Evolutionary conservation across 129 eudicot genomes (phyloP), one percentile per base, ranked within the genome.

Genomic region (sunflower (Helianthus annuus)): DNA sequence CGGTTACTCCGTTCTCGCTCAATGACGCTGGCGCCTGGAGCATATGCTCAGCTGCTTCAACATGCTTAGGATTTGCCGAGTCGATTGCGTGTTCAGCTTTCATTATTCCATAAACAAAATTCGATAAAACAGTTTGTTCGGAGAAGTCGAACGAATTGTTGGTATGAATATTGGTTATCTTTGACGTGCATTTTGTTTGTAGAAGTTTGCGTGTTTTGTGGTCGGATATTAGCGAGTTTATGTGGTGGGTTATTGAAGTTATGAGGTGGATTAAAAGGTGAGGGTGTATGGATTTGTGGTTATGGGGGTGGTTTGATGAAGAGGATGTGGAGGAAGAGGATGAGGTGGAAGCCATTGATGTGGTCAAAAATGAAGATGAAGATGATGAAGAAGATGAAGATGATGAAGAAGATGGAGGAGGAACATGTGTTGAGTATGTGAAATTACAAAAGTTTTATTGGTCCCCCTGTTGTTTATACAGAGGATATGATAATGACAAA

Each of bases 21-120:
- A 91, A 79, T 34, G 85, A 82, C 45, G 97, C 97, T 11, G 97
- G 97, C 0, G 84, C 83, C 63, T 91, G 97, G 2, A 91, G 89
- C 95, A 87, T 81, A 36, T 73, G 81, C 69, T 87, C 95, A 0
- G 89, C 66, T 10, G 66, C 64, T 12, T 48, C 55, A 34, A 83
- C 83, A 3, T 72, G 74, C 0, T 66, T 5, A 32, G 39, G 51
- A 5, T 66, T 53, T 16, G 68, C 70, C 1, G 87, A 66, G 3
- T 65, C 68, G 1, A 77, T 48, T 12, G 89, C 89, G 5, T 79
- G 55, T 11, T 91, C 95, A 2, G 80, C 74, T 24, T 68, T 75
- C 19, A 83, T 85, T 3, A 91, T 80, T 24, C 97, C 97, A 77
- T 76, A 74, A 61, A 73, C 82, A 5, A 91, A 82, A 68, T 85